Conservation (phyloP, 371 early-diverging fungal genomes). For the Polyrhizophydium stewartii region DNA sequence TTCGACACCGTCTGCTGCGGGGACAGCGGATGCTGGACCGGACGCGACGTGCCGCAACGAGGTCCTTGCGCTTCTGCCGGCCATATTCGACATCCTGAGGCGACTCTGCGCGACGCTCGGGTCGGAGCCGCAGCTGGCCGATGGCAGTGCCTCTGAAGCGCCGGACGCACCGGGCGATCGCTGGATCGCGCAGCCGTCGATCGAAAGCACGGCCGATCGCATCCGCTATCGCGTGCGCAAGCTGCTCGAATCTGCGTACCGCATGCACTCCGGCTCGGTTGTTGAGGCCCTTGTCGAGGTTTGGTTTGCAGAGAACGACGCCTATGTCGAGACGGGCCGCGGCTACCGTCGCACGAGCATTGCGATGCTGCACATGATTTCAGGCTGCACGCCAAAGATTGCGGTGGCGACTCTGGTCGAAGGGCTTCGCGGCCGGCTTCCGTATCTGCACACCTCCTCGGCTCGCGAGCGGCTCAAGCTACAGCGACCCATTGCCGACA, state of each 20-base stretch:
- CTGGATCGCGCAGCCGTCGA: not conserved
- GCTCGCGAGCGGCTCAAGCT: not conserved
- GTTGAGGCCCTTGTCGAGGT: conserved; percentile 60
- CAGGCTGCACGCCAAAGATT: conserved; percentile 6
- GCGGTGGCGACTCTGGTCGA: conserved; percentile 13
- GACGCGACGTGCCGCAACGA: not conserved
- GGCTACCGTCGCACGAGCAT: not conserved
- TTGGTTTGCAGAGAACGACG: conserved; percentile 41
- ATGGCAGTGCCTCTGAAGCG: too few relatives aligned
- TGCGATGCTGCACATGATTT: conserved; percentile 15
- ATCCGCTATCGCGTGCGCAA: conserved; percentile 44
- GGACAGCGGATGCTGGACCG: not conserved
- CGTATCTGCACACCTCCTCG: not conserved
- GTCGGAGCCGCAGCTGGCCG: too few relatives aligned
- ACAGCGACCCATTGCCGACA: conserved; percentile 1
- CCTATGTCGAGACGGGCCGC: not conserved
- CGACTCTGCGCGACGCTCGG: not conserved
- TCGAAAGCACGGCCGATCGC: conserved; percentile 28
- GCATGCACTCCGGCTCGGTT: conserved; percentile 51
- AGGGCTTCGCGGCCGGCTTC: conserved; percentile 10
- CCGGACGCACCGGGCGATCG: not conserved
- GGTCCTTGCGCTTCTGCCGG: conserved; percentile 23
- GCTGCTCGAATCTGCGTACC: conserved; percentile 56
- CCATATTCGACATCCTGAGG: conserved; percentile 13
- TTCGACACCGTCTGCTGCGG: conserved; percentile 6